Base-by-base conservation (phyloP, 2,329 filamentous ascomycete species). In the Harringtonia lauricola region DNA sequence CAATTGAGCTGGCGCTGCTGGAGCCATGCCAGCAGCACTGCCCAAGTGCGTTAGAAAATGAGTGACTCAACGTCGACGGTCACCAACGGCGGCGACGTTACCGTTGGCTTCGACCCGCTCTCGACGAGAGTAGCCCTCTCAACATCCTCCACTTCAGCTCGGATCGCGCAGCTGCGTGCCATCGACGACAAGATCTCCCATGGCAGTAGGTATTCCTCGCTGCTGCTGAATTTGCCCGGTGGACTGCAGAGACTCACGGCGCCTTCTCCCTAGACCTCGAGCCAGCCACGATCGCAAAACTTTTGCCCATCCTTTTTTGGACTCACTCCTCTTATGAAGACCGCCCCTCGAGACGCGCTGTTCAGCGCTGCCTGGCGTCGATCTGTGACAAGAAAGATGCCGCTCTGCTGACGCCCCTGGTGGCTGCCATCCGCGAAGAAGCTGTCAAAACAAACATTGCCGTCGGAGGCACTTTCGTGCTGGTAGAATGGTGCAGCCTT, bases 311-410 rank as follows among this genome's bases (percentile, higher is more conserved):
- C 29, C 76, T 98, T 28, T 90, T 96, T 65, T 79, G 79, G 59
- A 95, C 89, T 41, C 88, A 95, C 58, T 77, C 86, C 48, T 79
- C 84, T 54, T 98, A 96, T 63, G 68, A 80, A 62, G 92, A 98
- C 64, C 80, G 89, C 55, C 69, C 77, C 51, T 96, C 92, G 36
- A 79, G 92, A 53, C 74, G 80, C 54, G 87, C 86, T 31, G 87
- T 88, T 28, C 85, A 95, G 60, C 71, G 75, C 64, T 95, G 89
- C 59, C 72, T 98, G 45, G 67, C 71, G 50, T 71, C 78, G 41
- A 70, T 90, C 46, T 71, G 71, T 44, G 69, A 68, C 42, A 65
- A 64, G n/a, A 56, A 70, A 17, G 70, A 82, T 39, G 64, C 72
- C 26, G 71, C 79, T 33, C 63, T 75, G 22, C 64, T 92, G 39